Evolutionary conservation across 177 flowering plant species (phyloP).

Genomic region (Telopea speciosissima): DNA sequence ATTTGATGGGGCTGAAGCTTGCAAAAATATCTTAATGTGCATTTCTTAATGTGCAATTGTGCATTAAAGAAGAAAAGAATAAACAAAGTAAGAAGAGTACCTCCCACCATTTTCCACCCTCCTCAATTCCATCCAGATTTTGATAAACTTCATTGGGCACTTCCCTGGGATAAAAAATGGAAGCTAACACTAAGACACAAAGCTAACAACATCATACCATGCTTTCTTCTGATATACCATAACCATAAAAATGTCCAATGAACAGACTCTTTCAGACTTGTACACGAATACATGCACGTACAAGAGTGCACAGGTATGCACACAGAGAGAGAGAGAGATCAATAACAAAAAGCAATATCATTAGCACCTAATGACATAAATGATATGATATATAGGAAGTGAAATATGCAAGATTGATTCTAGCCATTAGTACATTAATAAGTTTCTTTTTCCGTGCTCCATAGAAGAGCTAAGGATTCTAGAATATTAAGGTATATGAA

Average conservation of each 20-base stretch:
- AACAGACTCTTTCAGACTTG: no score
- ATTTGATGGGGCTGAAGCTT: no score
- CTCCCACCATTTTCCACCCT: conserved; percentile 99
- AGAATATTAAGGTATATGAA: background rate
- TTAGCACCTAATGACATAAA: background rate
- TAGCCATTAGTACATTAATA: background rate
- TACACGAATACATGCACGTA: no score
- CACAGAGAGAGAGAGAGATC: background rate
- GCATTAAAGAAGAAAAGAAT: background rate
- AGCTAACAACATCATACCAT: background rate
- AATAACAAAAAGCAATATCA: background rate
- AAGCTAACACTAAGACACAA: background rate
- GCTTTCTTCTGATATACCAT: background rate
- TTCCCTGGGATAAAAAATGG: conserved; percentile 37
- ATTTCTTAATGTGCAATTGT: no score
- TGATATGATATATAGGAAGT: background rate
- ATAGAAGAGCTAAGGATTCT: background rate
- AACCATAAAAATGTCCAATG: background rate
- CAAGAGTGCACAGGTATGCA: no score
- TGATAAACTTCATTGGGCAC: conserved; percentile 79
- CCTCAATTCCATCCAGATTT: conserved; percentile 60
- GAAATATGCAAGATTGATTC: background rate
- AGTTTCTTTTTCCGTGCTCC: background rate
- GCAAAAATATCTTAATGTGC: background rate
- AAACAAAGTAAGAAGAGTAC: conserved; percentile 25